Evolutionary conservation across 768 basidiomycete species (phyloP), one percentile per base, ranked within the genome.

Genomic region (Rhizopogon vulgaris): DNA sequence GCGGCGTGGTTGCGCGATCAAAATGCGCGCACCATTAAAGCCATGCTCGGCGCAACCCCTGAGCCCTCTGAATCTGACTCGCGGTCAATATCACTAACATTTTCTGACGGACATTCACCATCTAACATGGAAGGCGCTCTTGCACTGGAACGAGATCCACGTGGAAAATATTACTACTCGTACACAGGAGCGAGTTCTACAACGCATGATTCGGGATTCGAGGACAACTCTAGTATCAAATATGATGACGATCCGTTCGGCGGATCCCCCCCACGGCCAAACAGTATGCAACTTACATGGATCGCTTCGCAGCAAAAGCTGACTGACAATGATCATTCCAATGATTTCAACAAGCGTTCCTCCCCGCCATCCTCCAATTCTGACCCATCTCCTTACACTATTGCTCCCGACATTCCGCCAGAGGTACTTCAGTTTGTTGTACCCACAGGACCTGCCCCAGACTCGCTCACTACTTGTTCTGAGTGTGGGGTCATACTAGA

Each of bases 1-100:
- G 81, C 80, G 6, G 80, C 85, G 25, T 94, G 92, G 92, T 66
- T 95, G 40, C 78, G 79, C 34, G 90, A 94, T 59, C 92, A 95
- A 66, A 87, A 82, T 46, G 76, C 80, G 30, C 78, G 88, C 11
- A 75, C 78, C 0, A 75, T 84, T 46, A 78, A 79, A 41, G 76
- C 77, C 17, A 80, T 80, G 72, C 69, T 86, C 6, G 85, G 85
- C 15, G 63, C 68, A 36, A 66, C 67, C 11, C 81, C 83, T 3
- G 81, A 76, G 38, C 78, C 81, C 11, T 85, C 84, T 2, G 76
- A 76, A 41, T 74, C 78, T 2, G 84, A 85, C 48, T 71, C 70
- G 38, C 64, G 67, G 14, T 80, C 78, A 1, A 57, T 75, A 32
- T 71, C 73, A 15, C 61, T 70, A 34, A 55, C 65, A 10, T 47